These are phyloP conservation scores for Trichosporon faecale DNA, from an alignment of 1,284 basidiomycete species.

Conservation along the genomic window DNA sequence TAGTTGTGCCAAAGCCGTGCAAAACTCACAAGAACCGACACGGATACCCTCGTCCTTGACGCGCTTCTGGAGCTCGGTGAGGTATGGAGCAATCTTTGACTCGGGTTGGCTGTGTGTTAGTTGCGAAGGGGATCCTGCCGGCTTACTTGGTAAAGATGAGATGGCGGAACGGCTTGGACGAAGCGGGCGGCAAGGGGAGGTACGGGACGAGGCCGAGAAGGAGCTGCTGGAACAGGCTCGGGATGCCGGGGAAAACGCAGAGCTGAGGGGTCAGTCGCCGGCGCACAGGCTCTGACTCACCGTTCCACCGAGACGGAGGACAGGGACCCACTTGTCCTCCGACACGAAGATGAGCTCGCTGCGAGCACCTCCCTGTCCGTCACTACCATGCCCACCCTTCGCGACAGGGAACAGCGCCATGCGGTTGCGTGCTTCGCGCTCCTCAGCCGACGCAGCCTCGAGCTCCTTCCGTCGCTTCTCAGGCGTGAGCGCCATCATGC, in stretches of 20 bases:
- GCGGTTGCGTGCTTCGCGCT: slow-evolving; percentile 66
- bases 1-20: background rate
- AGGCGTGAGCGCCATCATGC: slow-evolving; percentile 69
- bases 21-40: slow-evolving; percentile 65
- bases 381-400: slow-evolving; percentile 29
- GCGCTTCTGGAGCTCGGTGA: slow-evolving; percentile 71
- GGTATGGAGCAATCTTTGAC: slow-evolving; percentile 82
- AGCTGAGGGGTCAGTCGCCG: slow-evolving; percentile 51
- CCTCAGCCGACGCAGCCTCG: slow-evolving; percentile 64
- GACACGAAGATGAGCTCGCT: slow-evolving; percentile 72
- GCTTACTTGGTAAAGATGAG: slow-evolving; percentile 70
- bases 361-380: slow-evolving; percentile 47
- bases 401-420: slow-evolving; percentile 76
- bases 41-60: slow-evolving; percentile 73
- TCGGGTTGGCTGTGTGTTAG: slow-evolving; percentile 64
- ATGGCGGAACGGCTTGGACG: slow-evolving; percentile 67
- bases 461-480: slow-evolving; percentile 57
- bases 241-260: slow-evolving; percentile 88
- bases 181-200: slow-evolving; percentile 68
- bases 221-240: slow-evolving; percentile 76
- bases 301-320: slow-evolving; percentile 74
- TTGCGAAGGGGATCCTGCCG: background rate
- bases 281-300: slow-evolving; percentile 27
- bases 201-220: slow-evolving; percentile 68
- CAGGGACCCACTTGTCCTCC: slow-evolving; percentile 81